A percentile compares a stretch with the other conserved stretches of the same genome.
Evolutionary conservation across 352 stramenopile species (phyloP).

Genomic region (Thraustochytrium sp.): DNA sequence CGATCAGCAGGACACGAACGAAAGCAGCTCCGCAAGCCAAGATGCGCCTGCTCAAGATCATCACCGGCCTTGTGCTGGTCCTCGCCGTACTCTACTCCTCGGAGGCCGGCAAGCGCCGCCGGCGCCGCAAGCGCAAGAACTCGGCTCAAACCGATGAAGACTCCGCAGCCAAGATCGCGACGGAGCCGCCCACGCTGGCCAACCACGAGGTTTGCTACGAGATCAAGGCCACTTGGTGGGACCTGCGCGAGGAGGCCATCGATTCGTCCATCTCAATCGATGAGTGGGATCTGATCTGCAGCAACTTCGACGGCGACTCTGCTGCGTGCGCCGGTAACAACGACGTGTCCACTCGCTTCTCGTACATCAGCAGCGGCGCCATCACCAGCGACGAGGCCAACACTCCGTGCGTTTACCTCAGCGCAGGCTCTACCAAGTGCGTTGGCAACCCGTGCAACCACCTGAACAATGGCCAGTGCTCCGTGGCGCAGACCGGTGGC

Average conservation of each 20-base stretch:
- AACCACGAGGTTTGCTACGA: slow-evolving; percentile 6
- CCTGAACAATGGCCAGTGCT: slow-evolving; percentile 33
- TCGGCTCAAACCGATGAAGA: neutral
- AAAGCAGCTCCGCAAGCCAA: neutral
- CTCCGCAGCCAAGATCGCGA: neutral
- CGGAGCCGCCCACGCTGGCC: neutral
- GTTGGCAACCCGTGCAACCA: slow-evolving; percentile 38
- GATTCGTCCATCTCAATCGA: neutral
- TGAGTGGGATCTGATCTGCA: neutral
- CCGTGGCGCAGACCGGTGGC: neutral
- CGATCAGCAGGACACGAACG: neutral
- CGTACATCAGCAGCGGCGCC: neutral
- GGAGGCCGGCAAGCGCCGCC: neutral
- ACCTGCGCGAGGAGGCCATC: neutral
- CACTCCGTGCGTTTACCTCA: neutral
- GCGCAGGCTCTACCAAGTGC: neutral
- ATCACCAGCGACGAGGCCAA: neutral
- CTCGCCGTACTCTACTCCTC: neutral
- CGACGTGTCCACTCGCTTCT: neutral
- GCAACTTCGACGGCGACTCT: neutral
- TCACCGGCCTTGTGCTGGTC: neutral
- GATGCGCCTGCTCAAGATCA: neutral
- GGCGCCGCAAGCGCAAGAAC: neutral
- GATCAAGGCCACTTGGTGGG: slow-evolving; percentile 24
- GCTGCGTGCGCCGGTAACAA: neutral